A percentile compares a stretch with the other conserved stretches of the same genome.
These are phyloP conservation scores for Xylaria telfairii DNA, from an alignment of 495 filamentous ascomycete genomes.

Conservation along the genomic window DNA sequence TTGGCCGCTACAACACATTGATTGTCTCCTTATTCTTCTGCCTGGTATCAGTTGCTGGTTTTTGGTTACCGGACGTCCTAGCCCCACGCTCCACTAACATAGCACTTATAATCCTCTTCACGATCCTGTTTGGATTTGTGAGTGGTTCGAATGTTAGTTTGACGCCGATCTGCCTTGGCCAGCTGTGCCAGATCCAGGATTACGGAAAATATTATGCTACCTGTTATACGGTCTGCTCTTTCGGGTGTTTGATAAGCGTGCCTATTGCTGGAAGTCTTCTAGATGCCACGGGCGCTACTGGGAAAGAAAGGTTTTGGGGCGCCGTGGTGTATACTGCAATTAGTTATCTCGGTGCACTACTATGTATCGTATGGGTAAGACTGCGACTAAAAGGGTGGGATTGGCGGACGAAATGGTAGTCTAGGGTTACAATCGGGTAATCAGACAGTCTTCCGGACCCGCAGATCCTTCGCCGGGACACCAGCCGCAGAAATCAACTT, in stretches of 20 bases:
- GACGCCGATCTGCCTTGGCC: constrained; percentile 87
- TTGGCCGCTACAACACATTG: constrained; percentile 57
- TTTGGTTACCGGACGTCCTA: constrained; percentile 71
- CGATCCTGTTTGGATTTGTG: constrained; percentile 82
- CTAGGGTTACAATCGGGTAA: neutral
- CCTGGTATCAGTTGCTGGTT: constrained; percentile 66
- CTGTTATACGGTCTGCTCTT: constrained; percentile 84
- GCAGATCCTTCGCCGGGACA: neutral
- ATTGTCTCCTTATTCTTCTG: constrained; percentile 67
- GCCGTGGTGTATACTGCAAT: constrained; percentile 50
- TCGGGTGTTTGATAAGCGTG: constrained; percentile 85
- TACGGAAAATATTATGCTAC: constrained; percentile 89
- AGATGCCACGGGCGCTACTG: constrained; percentile 44
- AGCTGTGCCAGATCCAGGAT: constrained; percentile 83
- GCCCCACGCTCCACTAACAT: constrained; percentile 55
- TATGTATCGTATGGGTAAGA: constrained; percentile 56
- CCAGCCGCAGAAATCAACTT: neutral
- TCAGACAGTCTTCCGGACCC: neutral
- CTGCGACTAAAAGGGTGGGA: constrained; percentile 23
- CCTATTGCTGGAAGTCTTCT: constrained; percentile 84
- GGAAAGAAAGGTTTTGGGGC: constrained; percentile 41
- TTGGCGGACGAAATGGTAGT: constrained; percentile 19
- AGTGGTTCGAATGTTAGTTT: constrained; percentile 85
- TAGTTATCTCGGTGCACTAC: constrained; percentile 69
- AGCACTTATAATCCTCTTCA: constrained; percentile 71